Percentiles rank a stretch among this genome's conserved stretches.
Conservation (phyloP, 1,139 yeast genomes). For the Suhomyces choctaworum region DNA sequence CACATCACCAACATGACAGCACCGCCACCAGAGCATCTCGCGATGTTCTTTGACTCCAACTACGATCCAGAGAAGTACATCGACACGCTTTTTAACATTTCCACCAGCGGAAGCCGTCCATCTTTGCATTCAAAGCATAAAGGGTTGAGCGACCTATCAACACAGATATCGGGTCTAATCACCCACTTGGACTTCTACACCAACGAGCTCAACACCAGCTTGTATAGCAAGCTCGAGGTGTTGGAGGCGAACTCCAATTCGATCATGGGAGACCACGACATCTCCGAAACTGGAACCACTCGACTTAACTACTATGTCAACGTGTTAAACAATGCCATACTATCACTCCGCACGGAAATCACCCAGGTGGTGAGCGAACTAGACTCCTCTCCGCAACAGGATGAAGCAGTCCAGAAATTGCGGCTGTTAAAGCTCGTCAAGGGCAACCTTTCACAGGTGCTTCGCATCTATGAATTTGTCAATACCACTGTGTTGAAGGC, state of each 20-base stretch:
- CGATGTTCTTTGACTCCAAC: slow-evolving; percentile 46
- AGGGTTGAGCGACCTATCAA: slow-evolving; percentile 24
- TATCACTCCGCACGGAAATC: slow-evolving; percentile 54
- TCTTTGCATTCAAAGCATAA: slow-evolving; percentile 2
- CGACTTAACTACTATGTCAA: slow-evolving; percentile 65
- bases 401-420: slow-evolving; percentile 38
- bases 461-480: slow-evolving; percentile 39
- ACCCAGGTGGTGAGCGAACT: slow-evolving; percentile 20
- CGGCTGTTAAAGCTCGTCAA: slow-evolving; percentile 46
- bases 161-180: slow-evolving; percentile 40
- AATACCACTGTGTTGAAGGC: neutral
- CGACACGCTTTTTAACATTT: slow-evolving; percentile 37
- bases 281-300: slow-evolving; percentile 26
- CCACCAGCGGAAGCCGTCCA: slow-evolving; percentile 3
- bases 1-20: neutral
- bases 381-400: slow-evolving; percentile 20
- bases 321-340: slow-evolving; percentile 56
- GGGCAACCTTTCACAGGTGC: slow-evolving; percentile 44
- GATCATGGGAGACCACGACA: slow-evolving; percentile 12
- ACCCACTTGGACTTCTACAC: slow-evolving; percentile 65
- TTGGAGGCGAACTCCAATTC: slow-evolving; percentile 30
- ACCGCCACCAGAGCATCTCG: slow-evolving; percentile 13
- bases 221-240: slow-evolving; percentile 47
- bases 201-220: slow-evolving; percentile 52
- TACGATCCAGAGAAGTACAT: slow-evolving; percentile 40